Evolutionary conservation across 2,329 filamentous ascomycete species (phyloP), one percentile per base, ranked within the genome.

Genomic region (Aquanectria penicillioides): DNA sequence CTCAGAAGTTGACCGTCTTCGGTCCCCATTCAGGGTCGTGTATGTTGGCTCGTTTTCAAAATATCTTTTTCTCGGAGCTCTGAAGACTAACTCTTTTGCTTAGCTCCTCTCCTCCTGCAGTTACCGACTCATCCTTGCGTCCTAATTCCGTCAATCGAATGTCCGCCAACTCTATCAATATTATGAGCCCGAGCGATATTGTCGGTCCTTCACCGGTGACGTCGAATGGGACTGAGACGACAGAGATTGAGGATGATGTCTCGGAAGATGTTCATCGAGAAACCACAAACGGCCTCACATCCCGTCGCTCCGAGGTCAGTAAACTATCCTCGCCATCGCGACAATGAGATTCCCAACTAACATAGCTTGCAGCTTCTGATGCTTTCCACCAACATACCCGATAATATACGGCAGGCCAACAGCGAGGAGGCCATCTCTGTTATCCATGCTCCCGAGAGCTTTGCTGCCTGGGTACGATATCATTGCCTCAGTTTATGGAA

Each of bases 401-500:
- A 86, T 36, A 78, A 82, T 58, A 69, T 89, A 73, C 79, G 88
- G 72, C 82, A 83, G 48, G 78, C 79, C 50, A 84, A 84, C 20
- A 88, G 88, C 61, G 92, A 97, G 65, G 92, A 94, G 66, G 89
- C 93, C 20, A 85, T 92, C 50, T 97, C 94, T 1, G 94, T 97
- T 52, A 97, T 97, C 66, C 94, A 97, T 80, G 92, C 92, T 13
- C 93, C 94, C 0, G 84, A 92, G 64, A 92, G 90, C 61, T 97
- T 95, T 75, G 85, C 87, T 54, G 86, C 86, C 67, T 97, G 95
- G 85, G 92, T 95, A 74, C 72, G 85, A 40, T 38, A 18, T 4
- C 11, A 17, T 41, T 20, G 15, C n/a, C 23, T 13, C 6, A 11
- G 11, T 34, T 7, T 18, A 13, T 38, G n/a, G 7, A 23, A 23